Conservation (phyloP, 2,329 filamentous ascomycete genomes). For the Ophiostoma perfectum region DNA sequence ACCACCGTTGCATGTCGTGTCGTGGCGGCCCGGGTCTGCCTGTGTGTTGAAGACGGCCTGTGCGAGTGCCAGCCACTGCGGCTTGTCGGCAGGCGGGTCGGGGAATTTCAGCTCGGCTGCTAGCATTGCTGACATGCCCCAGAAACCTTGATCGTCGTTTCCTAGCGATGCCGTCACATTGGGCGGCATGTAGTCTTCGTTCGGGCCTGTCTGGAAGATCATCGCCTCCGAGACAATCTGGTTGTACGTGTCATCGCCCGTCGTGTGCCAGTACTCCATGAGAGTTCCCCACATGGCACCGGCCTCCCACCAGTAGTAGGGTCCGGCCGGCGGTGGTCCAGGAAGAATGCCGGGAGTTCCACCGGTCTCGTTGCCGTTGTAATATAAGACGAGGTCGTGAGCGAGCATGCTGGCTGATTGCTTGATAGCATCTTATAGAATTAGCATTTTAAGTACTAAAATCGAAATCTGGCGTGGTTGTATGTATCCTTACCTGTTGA, state of each 20-base stretch:
- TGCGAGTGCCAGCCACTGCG: slow-evolving; percentile 50
- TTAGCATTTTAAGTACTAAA: neutral
- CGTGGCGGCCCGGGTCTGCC: slow-evolving; percentile 47
- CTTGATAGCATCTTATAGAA: slow-evolving; percentile 25
- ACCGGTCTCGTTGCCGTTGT: slow-evolving; percentile 32
- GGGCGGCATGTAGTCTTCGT: slow-evolving; percentile 45
- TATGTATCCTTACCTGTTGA: slow-evolving; percentile 18
- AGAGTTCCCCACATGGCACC: slow-evolving; percentile 33
- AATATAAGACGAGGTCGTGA: slow-evolving; percentile 32
- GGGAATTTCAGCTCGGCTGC: slow-evolving; percentile 52
- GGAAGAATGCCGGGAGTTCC: slow-evolving; percentile 31
- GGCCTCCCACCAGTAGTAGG: slow-evolving; percentile 35
- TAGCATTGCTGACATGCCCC: slow-evolving; percentile 52
- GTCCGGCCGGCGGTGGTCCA: slow-evolving; percentile 30
- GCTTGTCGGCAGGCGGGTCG: slow-evolving; percentile 37
- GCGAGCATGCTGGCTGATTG: slow-evolving; percentile 28
- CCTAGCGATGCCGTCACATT: slow-evolving; percentile 42
- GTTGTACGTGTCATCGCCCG: slow-evolving; percentile 48
- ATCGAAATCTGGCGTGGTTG: too few relatives aligned
- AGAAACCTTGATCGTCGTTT: slow-evolving; percentile 58
- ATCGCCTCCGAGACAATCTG: slow-evolving; percentile 42
- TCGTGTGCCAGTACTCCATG: slow-evolving; percentile 39
- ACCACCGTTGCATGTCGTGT: slow-evolving; percentile 52
- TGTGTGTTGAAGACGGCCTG: slow-evolving; percentile 52
- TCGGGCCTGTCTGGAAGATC: slow-evolving; percentile 42